Evolutionary conservation across 495 filamentous ascomycete genomes (phyloP), one percentile per base, ranked within the genome.

Genomic region (Trichoderma reesei): DNA sequence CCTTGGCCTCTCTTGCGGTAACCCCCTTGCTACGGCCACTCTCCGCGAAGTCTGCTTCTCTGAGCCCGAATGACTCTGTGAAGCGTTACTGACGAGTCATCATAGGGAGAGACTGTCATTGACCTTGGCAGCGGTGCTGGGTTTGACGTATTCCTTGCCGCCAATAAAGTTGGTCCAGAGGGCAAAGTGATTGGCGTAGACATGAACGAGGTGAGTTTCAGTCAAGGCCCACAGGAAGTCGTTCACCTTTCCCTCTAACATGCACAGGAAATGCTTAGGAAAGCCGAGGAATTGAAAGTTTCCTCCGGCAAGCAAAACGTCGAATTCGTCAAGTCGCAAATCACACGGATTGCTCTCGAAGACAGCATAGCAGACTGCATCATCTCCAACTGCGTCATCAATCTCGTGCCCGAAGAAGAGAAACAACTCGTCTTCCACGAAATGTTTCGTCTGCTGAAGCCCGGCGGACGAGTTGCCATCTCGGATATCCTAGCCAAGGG

Each of bases 1-100:
- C 64, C 73, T 88, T 3, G 86, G 86, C n/a, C 68, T 88, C 0
- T 84, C 84, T 72, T 89, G 86, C 67, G 86, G 87, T 5, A 88
- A 89, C 61, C 86, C 86, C 0, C 63, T 87, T 0, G 82, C 78
- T 20, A 70, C 83, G 5, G 81, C 85, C 16, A 82, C 74, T 59
- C 59, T 89, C 6, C 70, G 73, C 62, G 76, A 80, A 64, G 84
- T 82, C 60, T 46, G 68, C 71, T n/a, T 48, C 14, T 34, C n/a
- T 48, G 16, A 18, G 44, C 44, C 18, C 16, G 18, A 31, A 14
- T 16, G 34, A 4, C 13, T 41, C 38, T 11, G 38, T 16, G 3
- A 1, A 5, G 18, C 4, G 34, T 59, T 16, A 18, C 44, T 48
- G 5, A 48, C 7, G 16, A 18, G 6, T 8, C 1, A 10, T 26